A percentile compares a stretch with the other conserved stretches of the same genome.
Conservation (phyloP, 1,139 yeast species). For the Suhomyces chickasaworum region DNA sequence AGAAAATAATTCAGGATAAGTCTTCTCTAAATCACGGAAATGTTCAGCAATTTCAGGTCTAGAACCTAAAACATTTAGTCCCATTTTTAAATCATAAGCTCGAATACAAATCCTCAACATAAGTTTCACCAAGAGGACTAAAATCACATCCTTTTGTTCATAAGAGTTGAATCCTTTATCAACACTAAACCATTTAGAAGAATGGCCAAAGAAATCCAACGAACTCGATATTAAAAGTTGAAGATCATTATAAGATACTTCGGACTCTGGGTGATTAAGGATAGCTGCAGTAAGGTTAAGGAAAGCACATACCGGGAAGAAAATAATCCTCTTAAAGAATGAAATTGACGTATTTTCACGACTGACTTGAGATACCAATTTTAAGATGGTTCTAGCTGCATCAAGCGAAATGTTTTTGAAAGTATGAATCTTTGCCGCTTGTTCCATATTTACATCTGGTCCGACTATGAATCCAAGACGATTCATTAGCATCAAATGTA, state of each 20-base stretch:
- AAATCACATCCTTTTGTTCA: constrained; percentile 28
- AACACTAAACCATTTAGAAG: constrained; percentile 9
- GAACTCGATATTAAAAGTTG: constrained; percentile 33
- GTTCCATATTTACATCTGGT: constrained; percentile 19
- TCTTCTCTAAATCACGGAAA: constrained; percentile 23
- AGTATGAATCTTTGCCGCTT: constrained; percentile 19
- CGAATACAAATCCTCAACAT: constrained; percentile 29
- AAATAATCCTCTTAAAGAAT: constrained; percentile 36
- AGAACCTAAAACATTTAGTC: constrained; percentile 19
- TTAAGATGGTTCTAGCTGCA: constrained; percentile 40
- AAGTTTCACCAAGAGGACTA: constrained; percentile 26
- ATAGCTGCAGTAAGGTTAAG: constrained; percentile 34
- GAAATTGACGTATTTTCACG: constrained; percentile 25
- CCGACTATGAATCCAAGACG: constrained; percentile 27
- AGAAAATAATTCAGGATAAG: constrained; percentile 31
- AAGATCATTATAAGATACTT: constrained; percentile 33
- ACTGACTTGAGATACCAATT: constrained; percentile 26
- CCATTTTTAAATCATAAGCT: constrained; percentile 27
- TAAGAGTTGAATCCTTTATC: constrained; percentile 12
- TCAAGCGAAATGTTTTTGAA: constrained; percentile 32
- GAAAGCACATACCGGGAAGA: constrained; percentile 39
- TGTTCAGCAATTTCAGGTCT: constrained; percentile 25
- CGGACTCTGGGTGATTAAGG: constrained; percentile 33
- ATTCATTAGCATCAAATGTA: constrained; percentile 41
- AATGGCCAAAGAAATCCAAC: constrained; percentile 25